These are phyloP conservation scores for Phialemonium atrogriseum DNA, from an alignment of 2,329 filamentous ascomycete genomes.

Conservation along the genomic window DNA sequence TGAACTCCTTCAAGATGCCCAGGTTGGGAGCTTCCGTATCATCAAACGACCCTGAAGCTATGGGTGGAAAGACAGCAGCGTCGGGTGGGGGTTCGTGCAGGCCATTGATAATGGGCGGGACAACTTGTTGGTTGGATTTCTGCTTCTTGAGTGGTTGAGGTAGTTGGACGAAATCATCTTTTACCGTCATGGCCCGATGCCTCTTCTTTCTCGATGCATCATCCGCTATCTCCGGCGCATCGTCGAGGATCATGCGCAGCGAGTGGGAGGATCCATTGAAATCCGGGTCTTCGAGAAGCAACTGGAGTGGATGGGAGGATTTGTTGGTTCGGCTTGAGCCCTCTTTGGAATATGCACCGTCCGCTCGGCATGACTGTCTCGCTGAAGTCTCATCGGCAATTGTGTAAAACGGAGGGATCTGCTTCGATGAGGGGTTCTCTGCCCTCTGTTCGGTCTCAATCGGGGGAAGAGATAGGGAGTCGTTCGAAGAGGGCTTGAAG, in stretches of 20 bases:
- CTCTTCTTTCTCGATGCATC: conserved; percentile 47
- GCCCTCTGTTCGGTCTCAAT: conserved; percentile 39
- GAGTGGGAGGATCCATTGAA: conserved; percentile 31
- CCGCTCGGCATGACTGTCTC: conserved; percentile 9
- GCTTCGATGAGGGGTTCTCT: conserved; percentile 24
- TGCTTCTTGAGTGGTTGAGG: conserved; percentile 59
- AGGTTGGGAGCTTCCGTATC: conserved; percentile 32
- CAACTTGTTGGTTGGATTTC: conserved; percentile 46
- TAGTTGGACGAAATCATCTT: conserved; percentile 56
- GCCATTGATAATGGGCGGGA: conserved; percentile 58
- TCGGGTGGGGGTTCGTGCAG: conserved; percentile 54
- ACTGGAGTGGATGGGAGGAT: conserved; percentile 27
- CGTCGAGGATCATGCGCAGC: conserved; percentile 37
- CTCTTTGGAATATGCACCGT: conserved; percentile 11
- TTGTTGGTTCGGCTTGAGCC: conserved; percentile 7
- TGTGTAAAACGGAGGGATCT: conserved; percentile 15
- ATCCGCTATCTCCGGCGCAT: conserved; percentile 32
- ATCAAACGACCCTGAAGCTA: conserved; percentile 48
- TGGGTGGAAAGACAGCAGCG: conserved; percentile 55
- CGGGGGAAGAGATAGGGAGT: conserved; percentile 34
- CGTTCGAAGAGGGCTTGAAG: conserved; percentile 24
- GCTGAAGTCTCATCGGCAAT: conserved; percentile 8
- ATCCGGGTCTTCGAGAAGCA: conserved; percentile 31
- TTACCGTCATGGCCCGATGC: conserved; percentile 35
- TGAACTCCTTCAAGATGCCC: conserved; percentile 33